Evolutionary conservation across 2,329 filamentous ascomycete genomes (phyloP).

Genomic region (Thermomyces lanuginosus): DNA sequence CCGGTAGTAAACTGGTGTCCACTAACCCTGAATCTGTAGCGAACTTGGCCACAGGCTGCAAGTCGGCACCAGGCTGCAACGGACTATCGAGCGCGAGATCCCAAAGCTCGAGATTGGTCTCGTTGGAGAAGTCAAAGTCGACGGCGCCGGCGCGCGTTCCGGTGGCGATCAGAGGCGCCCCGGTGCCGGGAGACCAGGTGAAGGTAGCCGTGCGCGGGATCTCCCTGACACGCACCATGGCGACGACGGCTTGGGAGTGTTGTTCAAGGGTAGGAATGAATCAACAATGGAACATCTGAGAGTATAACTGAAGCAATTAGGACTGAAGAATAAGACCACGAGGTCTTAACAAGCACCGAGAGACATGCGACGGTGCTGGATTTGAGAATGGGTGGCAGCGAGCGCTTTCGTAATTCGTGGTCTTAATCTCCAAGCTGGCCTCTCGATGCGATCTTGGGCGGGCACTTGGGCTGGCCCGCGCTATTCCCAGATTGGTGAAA

Average conservation of each 20-base stretch:
- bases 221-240: conserved; percentile 91
- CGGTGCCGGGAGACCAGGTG: conserved; percentile 77
- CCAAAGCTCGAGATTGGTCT: conserved; percentile 94
- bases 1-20: conserved; percentile 9
- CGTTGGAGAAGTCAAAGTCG: conserved; percentile 92
- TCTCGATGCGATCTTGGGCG: too few species aligned
- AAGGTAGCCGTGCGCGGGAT: conserved; percentile 94
- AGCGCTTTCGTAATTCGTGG: too few species aligned
- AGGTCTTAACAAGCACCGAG: too few species aligned
- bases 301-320: conserved; percentile 7
- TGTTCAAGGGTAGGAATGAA: conserved; percentile 8
- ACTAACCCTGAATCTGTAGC: conserved; percentile 70
- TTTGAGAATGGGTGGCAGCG: too few species aligned
- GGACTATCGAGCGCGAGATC: conserved; percentile 65
- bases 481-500: too few species aligned
- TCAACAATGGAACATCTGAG: conserved; percentile 5
- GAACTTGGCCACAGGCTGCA: conserved; percentile 70
- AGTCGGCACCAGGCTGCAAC: conserved; percentile 59
- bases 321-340: too few species aligned
- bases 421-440: too few species aligned
- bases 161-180: conserved; percentile 70
- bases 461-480: too few species aligned
- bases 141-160: conserved; percentile 91
- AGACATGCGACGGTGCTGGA: too few species aligned
- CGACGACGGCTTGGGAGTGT: conserved; percentile 14